Percentiles rank a stretch among this genome's conserved stretches.
Evolutionary conservation across 257 asterid genomes (phyloP).

Genomic region (Apocynum venetum): DNA sequence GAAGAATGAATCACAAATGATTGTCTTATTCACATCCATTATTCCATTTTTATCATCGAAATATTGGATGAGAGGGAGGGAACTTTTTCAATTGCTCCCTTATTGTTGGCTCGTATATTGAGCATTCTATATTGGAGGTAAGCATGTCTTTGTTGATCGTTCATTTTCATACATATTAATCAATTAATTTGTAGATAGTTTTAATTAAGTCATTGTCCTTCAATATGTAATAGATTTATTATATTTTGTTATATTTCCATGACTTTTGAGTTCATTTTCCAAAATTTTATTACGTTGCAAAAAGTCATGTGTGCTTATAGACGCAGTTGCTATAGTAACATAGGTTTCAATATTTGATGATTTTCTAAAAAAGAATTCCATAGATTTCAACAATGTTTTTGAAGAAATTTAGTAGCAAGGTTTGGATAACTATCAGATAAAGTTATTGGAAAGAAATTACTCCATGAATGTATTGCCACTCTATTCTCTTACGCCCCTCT

Average conservation of each 20-base stretch:
- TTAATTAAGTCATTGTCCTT: too few relatives aligned
- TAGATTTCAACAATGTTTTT: too few relatives aligned
- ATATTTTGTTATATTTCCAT: neutral
- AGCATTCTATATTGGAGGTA: constrained; percentile 95
- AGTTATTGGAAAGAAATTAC: too few relatives aligned
- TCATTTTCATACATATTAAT: neutral
- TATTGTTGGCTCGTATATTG: constrained; percentile 64
- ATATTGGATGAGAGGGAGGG: constrained; percentile 86
- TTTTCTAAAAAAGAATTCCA: too few relatives aligned
- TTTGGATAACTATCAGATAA: too few relatives aligned
- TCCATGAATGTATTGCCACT: too few relatives aligned
- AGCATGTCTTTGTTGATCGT: constrained; percentile 24
- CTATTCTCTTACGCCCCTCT: too few relatives aligned
- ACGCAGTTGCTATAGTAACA: too few relatives aligned
- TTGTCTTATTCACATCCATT: constrained; percentile 95
- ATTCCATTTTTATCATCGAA: constrained; percentile 87
- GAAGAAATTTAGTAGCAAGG: too few relatives aligned
- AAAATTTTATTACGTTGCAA: neutral
- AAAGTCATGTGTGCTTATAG: neutral
- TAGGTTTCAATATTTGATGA: neutral
- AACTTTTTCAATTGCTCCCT: constrained; percentile 66
- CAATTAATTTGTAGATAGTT: neutral
- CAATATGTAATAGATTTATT: neutral
- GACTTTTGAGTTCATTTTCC: neutral
- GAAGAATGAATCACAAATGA: too few relatives aligned